Conservation (phyloP, 352 stramenopile species). For the Phytophthora lateralis region DNA sequence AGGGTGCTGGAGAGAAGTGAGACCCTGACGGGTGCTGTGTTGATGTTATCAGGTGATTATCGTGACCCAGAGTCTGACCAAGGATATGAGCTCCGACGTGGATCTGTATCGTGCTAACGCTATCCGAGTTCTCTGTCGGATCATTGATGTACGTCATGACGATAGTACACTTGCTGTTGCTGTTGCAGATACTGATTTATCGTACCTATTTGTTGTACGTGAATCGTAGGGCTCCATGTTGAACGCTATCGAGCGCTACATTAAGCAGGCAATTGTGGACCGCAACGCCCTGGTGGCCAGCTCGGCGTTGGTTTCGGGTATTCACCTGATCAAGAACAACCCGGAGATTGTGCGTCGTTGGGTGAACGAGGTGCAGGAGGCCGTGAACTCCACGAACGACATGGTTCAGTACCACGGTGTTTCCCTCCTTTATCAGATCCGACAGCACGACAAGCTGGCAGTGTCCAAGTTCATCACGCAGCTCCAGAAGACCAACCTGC, state of each 20-base stretch:
- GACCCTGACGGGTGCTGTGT: constrained; percentile 20
- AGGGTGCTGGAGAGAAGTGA: background rate
- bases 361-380: constrained; percentile 98
- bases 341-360: constrained; percentile 93
- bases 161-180: background rate
- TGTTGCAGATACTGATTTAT: constrained; percentile 16
- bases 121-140: constrained; percentile 97
- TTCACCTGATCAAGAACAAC: constrained; percentile 94
- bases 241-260: constrained; percentile 95
- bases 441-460: constrained; percentile 97
- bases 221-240: constrained; percentile 83
- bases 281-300: constrained; percentile 96
- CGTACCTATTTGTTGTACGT: constrained; percentile 1
- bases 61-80: constrained; percentile 98
- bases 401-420: constrained; percentile 99
- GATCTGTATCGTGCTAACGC: constrained; percentile 99
- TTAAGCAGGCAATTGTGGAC: constrained; percentile 99
- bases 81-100: constrained; percentile 99
- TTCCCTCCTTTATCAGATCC: constrained; percentile 98
- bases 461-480: constrained; percentile 96
- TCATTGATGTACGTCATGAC: constrained; percentile 81
- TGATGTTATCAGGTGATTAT: constrained; percentile 97
- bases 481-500: constrained; percentile 93
- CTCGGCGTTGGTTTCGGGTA: constrained; percentile 96
- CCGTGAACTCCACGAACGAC: constrained; percentile 94